Conservation (phyloP, 805 yeast species). For the Kazachstania psychrophila region DNA sequence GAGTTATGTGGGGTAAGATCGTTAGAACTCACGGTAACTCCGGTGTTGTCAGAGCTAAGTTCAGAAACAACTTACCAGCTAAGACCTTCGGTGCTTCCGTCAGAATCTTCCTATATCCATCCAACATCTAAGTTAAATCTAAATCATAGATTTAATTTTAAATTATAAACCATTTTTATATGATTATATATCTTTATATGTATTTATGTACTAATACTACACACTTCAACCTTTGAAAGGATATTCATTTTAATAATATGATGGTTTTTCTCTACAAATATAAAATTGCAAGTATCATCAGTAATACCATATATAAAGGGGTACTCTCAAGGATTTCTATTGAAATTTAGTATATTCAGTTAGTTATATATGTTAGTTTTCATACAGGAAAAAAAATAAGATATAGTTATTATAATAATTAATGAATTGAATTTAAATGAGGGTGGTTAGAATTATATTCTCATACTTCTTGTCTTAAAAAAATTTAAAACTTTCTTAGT, state of each 20-base stretch:
- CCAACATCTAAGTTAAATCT: slow-evolving; percentile 68
- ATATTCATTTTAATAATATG: no score
- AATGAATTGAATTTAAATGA: no score
- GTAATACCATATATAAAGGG: no score
- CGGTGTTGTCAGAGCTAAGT: slow-evolving; percentile 97
- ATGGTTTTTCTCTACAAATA: no score
- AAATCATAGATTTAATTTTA: background rate
- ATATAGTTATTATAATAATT: no score
- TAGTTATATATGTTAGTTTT: no score
- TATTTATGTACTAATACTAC: background rate
- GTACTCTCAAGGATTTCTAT: no score
- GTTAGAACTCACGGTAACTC: slow-evolving; percentile 98
- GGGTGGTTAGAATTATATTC: no score
- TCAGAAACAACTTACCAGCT: slow-evolving; percentile 97
- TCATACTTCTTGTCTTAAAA: slow-evolving; percentile 55
- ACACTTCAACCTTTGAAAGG: background rate
- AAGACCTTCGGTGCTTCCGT: slow-evolving; percentile 99
- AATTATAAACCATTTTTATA: background rate
- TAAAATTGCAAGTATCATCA: no score
- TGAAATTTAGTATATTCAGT: background rate
- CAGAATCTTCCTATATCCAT: slow-evolving; percentile 99
- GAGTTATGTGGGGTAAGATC: slow-evolving; percentile 99
- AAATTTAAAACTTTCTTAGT: slow-evolving; percentile 72
- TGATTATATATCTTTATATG: background rate
- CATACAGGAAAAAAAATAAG: no score